Percentiles rank a stretch among this genome's conserved stretches.
phyloP scores from a whole-genome alignment of 139 green algal genomes.

The Coelastrella sp. region DNA sequence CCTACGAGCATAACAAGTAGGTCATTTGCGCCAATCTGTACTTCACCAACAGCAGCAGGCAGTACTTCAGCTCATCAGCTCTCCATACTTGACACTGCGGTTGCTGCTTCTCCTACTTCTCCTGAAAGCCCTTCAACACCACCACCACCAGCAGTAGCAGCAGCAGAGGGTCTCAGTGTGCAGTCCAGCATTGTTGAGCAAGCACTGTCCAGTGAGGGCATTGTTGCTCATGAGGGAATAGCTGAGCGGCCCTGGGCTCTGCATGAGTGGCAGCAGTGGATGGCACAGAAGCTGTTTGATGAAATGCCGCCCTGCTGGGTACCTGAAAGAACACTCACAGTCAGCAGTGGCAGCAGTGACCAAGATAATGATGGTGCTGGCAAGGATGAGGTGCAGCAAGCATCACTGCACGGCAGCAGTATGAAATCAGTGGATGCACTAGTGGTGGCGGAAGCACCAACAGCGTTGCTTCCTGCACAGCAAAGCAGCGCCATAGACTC shows the following conservation, averaged over 20 bases:
- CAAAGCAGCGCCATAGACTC: too few species aligned
- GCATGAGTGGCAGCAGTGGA: constrained; percentile 42
- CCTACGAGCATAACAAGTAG: too few species aligned
- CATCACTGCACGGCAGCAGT: not conserved
- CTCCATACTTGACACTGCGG: too few species aligned
- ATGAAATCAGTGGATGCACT: not conserved
- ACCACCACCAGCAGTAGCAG: not conserved
- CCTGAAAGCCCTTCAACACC: too few species aligned
- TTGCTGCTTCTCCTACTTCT: too few species aligned
- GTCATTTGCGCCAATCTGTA: too few species aligned
- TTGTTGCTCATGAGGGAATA: constrained; percentile 24
- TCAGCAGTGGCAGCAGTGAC: not conserved
- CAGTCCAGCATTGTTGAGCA: not conserved
- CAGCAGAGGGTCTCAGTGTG: not conserved
- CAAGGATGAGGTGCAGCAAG: not conserved
- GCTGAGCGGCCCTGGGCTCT: not conserved
- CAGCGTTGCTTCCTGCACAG: too few species aligned
- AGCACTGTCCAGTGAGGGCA: not conserved
- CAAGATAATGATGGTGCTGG: too few species aligned
- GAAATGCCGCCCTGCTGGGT: constrained; percentile 1
- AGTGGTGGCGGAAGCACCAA: not conserved
- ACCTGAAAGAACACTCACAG: not conserved
- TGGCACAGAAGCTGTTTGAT: constrained; percentile 36
- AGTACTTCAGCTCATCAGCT: too few species aligned
- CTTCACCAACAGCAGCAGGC: too few species aligned